Evolutionary conservation across 345 rosid species (phyloP).

Genomic region (Erodium maritimum): DNA sequence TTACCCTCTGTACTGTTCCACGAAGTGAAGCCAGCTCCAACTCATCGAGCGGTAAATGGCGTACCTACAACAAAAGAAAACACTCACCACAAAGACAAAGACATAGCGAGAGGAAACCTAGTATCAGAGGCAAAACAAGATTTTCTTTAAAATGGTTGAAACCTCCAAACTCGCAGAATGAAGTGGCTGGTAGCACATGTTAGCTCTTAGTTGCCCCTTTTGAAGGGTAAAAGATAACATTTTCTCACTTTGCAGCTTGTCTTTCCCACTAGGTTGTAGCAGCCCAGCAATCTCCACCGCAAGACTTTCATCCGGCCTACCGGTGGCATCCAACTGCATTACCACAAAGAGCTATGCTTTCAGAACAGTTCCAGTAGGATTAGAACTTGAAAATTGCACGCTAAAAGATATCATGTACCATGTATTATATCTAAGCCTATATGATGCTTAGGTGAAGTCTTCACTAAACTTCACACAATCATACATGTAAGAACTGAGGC

Average conservation of each 20-base stretch:
- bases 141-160: constrained; percentile 6
- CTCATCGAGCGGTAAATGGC: constrained; percentile 88
- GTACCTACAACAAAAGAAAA: constrained; percentile 43
- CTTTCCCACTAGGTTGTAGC: constrained; percentile 36
- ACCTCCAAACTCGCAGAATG: constrained; percentile 92
- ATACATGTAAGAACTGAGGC: no score
- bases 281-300: constrained; percentile 65
- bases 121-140: not conserved
- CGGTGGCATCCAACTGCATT: constrained; percentile 71
- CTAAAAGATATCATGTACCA: no score
- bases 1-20: constrained; percentile 81
- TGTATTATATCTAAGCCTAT: no score
- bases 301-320: constrained; percentile 92
- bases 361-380: no score
- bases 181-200: constrained; percentile 52
- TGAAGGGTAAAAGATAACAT: constrained; percentile 68
- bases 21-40: constrained; percentile 92
- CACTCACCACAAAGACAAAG: not conserved
- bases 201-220: constrained; percentile 85
- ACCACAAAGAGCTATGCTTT: constrained; percentile 11
- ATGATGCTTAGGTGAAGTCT: no score
- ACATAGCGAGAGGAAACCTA: not conserved
- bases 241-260: constrained; percentile 56
- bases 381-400: no score
- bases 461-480: no score